phyloP scores from a whole-genome alignment of 176 grass and related monocot genomes.

The Canna indica region DNA sequence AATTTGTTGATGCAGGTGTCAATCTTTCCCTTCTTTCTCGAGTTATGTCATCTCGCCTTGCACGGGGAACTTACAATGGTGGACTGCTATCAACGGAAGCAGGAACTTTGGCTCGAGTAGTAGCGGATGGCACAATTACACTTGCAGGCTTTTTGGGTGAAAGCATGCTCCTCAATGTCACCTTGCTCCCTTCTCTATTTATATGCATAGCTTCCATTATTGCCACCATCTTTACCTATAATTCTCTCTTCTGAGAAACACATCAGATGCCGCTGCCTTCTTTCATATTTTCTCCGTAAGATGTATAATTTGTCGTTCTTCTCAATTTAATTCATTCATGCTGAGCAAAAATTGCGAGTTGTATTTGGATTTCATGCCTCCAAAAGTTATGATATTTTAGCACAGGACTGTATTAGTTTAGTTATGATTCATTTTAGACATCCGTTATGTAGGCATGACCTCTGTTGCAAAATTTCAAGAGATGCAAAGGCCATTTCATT shows the following conservation, averaged over 20 bases:
- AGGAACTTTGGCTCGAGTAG: conserved; percentile 70
- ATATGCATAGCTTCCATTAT: conserved; percentile 51
- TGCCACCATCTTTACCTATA: conserved; percentile 61
- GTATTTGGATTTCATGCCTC: too few species aligned
- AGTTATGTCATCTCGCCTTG: conserved; percentile 86
- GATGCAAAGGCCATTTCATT: too few species aligned
- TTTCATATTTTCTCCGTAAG: neutral
- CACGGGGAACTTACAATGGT: conserved; percentile 74
- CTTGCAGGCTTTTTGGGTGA: conserved; percentile 59
- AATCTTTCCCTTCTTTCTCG: conserved; percentile 87
- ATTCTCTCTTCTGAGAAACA: conserved; percentile 56
- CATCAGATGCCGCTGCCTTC: neutral
- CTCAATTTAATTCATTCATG: conserved; percentile 3
- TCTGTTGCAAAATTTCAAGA: too few species aligned
- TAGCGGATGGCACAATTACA: conserved; percentile 74
- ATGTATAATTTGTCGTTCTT: neutral
- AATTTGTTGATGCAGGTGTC: conserved; percentile 34
- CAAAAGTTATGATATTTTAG: too few species aligned
- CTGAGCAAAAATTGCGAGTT: neutral
- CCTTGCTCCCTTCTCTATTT: conserved; percentile 67
- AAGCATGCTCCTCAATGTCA: conserved; percentile 70
- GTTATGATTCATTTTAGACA: too few species aligned
- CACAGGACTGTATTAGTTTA: too few species aligned
- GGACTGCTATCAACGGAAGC: conserved; percentile 89
- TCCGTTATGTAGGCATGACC: too few species aligned